phyloP scores from a whole-genome alignment of 768 basidiomycete genomes.

The Strobilomyces dryophilus region DNA sequence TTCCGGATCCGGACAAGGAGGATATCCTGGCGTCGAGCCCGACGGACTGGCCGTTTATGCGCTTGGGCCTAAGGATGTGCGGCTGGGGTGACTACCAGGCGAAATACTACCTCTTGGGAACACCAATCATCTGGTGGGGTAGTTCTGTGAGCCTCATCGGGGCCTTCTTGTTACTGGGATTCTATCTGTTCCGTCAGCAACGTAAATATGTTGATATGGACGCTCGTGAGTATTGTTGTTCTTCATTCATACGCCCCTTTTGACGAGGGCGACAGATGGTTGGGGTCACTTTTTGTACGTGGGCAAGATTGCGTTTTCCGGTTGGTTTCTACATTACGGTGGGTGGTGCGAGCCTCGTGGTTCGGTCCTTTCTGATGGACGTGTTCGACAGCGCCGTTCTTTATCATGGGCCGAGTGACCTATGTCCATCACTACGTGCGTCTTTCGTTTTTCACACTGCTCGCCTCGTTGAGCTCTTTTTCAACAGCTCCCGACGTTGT shows the following conservation, averaged over 20 bases:
- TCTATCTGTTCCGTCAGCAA: slow-evolving; percentile 80
- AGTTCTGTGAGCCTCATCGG: slow-evolving; percentile 61
- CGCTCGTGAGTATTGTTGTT: slow-evolving; percentile 49
- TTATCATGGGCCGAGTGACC: slow-evolving; percentile 97
- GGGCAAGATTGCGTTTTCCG: slow-evolving; percentile 83
- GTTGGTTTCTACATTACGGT: slow-evolving; percentile 61
- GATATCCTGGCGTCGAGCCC: slow-evolving; percentile 81
- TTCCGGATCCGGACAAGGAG: slow-evolving; percentile 98
- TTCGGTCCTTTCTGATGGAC: not conserved
- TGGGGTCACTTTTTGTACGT: slow-evolving; percentile 83
- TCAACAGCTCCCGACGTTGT: slow-evolving; percentile 85
- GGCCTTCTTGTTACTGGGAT: slow-evolving; percentile 46
- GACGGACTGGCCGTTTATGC: slow-evolving; percentile 90
- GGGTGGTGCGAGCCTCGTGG: not conserved
- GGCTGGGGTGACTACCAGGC: slow-evolving; percentile 86
- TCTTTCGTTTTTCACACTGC: slow-evolving; percentile 8
- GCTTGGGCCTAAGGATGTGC: slow-evolving; percentile 92
- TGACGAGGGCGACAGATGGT: slow-evolving; percentile 48
- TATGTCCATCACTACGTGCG: slow-evolving; percentile 95
- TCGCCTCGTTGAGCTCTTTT: not conserved
- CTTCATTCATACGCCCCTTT: not conserved
- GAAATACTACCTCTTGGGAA: slow-evolving; percentile 77
- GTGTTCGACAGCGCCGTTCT: slow-evolving; percentile 71
- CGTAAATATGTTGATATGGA: slow-evolving; percentile 91
- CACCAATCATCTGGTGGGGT: slow-evolving; percentile 78